Conservation (phyloP, 1,284 basidiomycete genomes). For the Meripilus lineatus region DNA sequence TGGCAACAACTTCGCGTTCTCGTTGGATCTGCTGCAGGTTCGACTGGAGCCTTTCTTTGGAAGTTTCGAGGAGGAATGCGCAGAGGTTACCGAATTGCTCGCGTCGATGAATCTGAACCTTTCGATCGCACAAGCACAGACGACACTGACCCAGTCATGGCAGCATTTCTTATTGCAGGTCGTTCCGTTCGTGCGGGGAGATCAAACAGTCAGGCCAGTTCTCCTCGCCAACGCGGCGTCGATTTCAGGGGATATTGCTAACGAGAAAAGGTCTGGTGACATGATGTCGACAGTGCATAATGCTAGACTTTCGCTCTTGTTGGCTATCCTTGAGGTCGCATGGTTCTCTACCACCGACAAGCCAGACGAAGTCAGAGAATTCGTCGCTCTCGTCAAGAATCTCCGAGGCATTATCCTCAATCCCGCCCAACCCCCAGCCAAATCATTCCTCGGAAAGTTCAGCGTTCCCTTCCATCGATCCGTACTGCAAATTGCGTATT, state of each 20-base stretch:
- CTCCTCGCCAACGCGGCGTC: conserved; percentile 58
- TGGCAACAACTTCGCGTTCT: conserved; percentile 79
- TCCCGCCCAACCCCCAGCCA: conserved; percentile 68
- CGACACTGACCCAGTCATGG: conserved; percentile 75
- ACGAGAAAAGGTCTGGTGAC: conserved; percentile 72
- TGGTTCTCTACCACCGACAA: conserved; percentile 70
- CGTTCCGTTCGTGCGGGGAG: conserved; percentile 59
- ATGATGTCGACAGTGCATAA: conserved; percentile 84
- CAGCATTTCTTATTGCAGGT: conserved; percentile 64
- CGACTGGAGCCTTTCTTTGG: conserved; percentile 48
- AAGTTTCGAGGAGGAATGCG: conserved; percentile 35
- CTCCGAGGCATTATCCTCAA: conserved; percentile 68
- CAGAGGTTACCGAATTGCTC: conserved; percentile 47
- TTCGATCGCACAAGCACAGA: conserved; percentile 79
- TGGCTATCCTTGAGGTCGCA: conserved; percentile 71
- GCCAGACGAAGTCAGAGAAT: conserved; percentile 49
- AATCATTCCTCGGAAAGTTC: conserved; percentile 67
- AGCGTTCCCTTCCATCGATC: conserved; percentile 75
- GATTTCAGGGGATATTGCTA: conserved; percentile 62
- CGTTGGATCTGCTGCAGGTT: conserved; percentile 43
- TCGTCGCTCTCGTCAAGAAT: conserved; percentile 58
- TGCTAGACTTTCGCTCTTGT: conserved; percentile 68
- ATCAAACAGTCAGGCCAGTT: conserved; percentile 46
- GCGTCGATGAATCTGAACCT: conserved; percentile 79
- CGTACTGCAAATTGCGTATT: conserved; percentile 78